Base-by-base conservation (phyloP, 495 filamentous ascomycete genomes). In the Xylona heveae region DNA sequence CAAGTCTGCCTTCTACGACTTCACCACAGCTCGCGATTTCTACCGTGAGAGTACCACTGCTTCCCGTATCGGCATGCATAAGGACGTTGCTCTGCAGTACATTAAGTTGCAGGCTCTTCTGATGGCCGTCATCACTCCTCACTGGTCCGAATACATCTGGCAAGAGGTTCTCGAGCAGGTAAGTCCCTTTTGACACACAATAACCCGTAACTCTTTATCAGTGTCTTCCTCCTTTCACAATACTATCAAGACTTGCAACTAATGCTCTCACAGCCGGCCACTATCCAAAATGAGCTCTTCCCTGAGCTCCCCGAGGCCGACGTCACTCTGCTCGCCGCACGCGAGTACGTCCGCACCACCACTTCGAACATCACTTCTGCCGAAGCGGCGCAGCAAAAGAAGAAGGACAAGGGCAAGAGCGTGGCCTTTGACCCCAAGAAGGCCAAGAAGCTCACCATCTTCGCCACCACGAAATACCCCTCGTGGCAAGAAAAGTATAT, bases 111-210 rank as follows among this genome's bases (percentile, higher is more conserved):
- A 95, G 52, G 72, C 78, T 31, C 62, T 88, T 24, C 56, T 88
- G 40, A 55, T 92, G 31, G 64, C 71, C 6, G 71, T 75, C 19
- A 73, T 88, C 39, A 75, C 84, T 6, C 88, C 88, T 31, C 88
- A 97, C 57, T 97, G 82, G 78, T 62, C 81, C 31, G 88, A 95
- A 43, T 78, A 90, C 48, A 68, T 97, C 45, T 95, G 80, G 78
- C 66, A 71, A 23, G 82, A 94, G 52, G 62, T 94, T 7, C 71
- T 97, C 36, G 62, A 70, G 38, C 75, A 91, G 53, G 63, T 67
- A 33, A 46, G 49, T 36, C 4, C 18, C 19, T 19, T 4, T 10
- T 25, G 7, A 37, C 19, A 15, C 5, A 4, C n/a, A 28, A 19
- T 33, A 35, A n/a, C n/a, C n/a, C n/a, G n/a, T n/a, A n/a, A n/a